phyloP scores from a whole-genome alignment of 1,284 basidiomycete species.

The Ceratobasidium papillatum region DNA sequence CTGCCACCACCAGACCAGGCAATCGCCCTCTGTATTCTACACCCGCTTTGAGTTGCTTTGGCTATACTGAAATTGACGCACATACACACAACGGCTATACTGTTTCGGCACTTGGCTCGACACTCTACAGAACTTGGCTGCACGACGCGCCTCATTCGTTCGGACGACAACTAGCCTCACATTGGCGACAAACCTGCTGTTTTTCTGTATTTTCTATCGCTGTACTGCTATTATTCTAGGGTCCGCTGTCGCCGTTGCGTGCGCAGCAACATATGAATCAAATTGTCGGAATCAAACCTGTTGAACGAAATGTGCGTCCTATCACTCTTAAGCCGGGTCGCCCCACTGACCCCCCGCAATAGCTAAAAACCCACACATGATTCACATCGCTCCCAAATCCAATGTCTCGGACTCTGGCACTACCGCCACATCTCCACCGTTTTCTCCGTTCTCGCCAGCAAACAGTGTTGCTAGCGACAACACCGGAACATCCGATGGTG shows the following conservation, averaged over 20 bases:
- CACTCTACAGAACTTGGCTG: too few species aligned
- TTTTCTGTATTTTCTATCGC: neutral
- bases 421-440: constrained; percentile 57
- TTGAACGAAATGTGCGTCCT: neutral
- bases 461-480: constrained; percentile 61
- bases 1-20: constrained; percentile 2
- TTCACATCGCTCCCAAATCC: constrained; percentile 34
- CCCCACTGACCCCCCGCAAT: neutral
- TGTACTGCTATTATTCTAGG: neutral
- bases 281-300: neutral
- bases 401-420: constrained; percentile 39
- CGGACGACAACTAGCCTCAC: neutral
- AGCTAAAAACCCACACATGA: constrained; percentile 13
- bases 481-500: constrained; percentile 70
- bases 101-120: neutral
- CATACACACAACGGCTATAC: neutral
- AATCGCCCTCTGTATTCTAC: neutral
- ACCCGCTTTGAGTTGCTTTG: constrained; percentile 2
- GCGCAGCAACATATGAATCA: constrained; percentile 30
- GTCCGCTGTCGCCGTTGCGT: neutral
- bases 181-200: neutral
- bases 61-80: neutral
- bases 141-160: constrained; percentile 10
- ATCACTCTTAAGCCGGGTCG: too few species aligned
- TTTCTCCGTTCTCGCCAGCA: constrained; percentile 62